Evolutionary conservation across 257 asterid species (phyloP).

Genomic region (Paulownia fortunei): DNA sequence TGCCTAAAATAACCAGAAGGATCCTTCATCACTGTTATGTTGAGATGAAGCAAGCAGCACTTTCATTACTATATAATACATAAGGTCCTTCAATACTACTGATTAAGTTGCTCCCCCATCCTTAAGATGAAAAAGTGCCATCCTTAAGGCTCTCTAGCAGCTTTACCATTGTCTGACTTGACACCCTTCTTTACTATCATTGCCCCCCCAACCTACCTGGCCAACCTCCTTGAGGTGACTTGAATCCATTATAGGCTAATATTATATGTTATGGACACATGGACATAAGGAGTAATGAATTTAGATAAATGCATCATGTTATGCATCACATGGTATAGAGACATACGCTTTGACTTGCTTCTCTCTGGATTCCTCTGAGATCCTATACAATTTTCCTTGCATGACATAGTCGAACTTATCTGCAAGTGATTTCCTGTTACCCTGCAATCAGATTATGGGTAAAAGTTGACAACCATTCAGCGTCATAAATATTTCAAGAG

Average conservation of each 20-base stretch:
- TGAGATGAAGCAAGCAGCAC: too few species aligned
- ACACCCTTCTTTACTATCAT: too few species aligned
- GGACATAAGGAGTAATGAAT: not conserved
- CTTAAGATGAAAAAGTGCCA: too few species aligned
- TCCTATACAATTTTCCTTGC: slow-evolving; percentile 90
- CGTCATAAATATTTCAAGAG: not conserved
- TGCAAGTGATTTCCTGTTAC: slow-evolving; percentile 77
- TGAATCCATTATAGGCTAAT: too few species aligned
- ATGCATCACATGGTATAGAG: not conserved
- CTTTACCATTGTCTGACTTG: too few species aligned
- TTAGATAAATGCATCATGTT: not conserved
- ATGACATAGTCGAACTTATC: slow-evolving; percentile 91
- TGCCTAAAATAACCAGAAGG: too few species aligned
- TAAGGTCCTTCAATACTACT: not conserved
- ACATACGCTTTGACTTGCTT: slow-evolving; percentile 80
- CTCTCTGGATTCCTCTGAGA: slow-evolving; percentile 69
- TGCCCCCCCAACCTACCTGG: too few species aligned
- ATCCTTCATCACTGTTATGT: too few species aligned
- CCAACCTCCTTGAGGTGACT: too few species aligned
- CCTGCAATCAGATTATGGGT: slow-evolving; percentile 50
- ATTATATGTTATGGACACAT: too few species aligned
- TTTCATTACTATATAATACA: not conserved
- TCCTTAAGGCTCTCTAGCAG: too few species aligned
- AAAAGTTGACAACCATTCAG: slow-evolving; percentile 6
- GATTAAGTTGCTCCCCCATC: too few species aligned